A percentile compares a stretch with the other conserved stretches of the same genome.
Evolutionary conservation across 2,329 filamentous ascomycete species (phyloP).

Genomic region (Diaporthe sp.): DNA sequence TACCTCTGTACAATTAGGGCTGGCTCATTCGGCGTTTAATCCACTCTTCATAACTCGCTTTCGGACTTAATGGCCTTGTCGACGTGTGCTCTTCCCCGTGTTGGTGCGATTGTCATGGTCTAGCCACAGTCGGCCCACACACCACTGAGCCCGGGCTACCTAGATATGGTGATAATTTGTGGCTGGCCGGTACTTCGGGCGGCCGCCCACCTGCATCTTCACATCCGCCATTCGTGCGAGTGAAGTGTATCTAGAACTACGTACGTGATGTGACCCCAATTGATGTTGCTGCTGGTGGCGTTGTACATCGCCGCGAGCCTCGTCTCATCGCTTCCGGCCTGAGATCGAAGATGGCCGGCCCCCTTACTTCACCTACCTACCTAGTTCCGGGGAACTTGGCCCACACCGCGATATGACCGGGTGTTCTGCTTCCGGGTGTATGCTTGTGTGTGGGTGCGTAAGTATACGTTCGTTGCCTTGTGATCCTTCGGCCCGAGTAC

Average conservation of each 20-base stretch:
- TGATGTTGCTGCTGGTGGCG: not conserved
- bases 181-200: not conserved
- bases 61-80: not conserved
- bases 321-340: not conserved
- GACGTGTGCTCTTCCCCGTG: not conserved
- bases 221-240: not conserved
- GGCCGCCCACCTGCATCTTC: not conserved
- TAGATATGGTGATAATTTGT: not conserved
- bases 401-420: not conserved
- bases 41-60: not conserved
- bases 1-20: constrained; percentile 28
- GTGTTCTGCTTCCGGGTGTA: not conserved
- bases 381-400: not conserved
- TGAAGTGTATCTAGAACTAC: not conserved
- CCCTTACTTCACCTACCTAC: not conserved
- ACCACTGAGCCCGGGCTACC: no score
- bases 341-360: no score
- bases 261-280: not conserved
- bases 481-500: not conserved
- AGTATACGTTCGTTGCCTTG: not conserved
- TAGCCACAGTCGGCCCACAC: not conserved
- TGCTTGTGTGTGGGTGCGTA: no score
- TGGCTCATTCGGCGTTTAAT: not conserved
- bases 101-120: not conserved
- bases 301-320: not conserved